Conservation (phyloP, 179 eudicot species). For the Sideroxylon spinosum region DNA sequence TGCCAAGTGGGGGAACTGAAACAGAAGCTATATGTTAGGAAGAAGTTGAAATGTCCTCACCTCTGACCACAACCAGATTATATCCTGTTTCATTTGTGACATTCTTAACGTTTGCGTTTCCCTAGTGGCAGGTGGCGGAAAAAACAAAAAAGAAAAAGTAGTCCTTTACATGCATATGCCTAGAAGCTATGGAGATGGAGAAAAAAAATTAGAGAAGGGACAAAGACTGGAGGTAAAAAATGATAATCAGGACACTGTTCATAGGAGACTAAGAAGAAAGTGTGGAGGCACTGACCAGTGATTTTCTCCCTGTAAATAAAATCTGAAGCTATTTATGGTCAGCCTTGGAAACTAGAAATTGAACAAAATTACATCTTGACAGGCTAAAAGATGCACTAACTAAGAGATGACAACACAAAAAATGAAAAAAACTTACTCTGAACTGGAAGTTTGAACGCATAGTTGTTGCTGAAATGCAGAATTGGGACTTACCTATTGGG, state of each 20-base stretch:
- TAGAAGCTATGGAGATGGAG: no score
- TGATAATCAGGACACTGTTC: not conserved
- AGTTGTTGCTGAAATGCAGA: not conserved
- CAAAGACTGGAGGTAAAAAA: not conserved
- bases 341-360: not conserved
- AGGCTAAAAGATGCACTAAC: no score
- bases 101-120: no score
- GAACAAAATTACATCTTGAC: not conserved
- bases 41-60: no score
- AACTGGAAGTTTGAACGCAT: not conserved
- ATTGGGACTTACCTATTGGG: conserved; percentile 3
- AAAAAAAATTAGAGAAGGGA: not conserved
- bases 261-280: not conserved
- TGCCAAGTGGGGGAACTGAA: no score
- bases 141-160: no score
- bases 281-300: not conserved
- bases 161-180: no score
- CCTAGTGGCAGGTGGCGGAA: no score
- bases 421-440: not conserved
- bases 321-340: not conserved
- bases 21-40: no score
- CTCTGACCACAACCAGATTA: no score
- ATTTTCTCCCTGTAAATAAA: not conserved
- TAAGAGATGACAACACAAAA: no score
- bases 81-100: no score